phyloP scores from a whole-genome alignment of 495 filamentous ascomycete genomes.

The Immersiella caudata region DNA sequence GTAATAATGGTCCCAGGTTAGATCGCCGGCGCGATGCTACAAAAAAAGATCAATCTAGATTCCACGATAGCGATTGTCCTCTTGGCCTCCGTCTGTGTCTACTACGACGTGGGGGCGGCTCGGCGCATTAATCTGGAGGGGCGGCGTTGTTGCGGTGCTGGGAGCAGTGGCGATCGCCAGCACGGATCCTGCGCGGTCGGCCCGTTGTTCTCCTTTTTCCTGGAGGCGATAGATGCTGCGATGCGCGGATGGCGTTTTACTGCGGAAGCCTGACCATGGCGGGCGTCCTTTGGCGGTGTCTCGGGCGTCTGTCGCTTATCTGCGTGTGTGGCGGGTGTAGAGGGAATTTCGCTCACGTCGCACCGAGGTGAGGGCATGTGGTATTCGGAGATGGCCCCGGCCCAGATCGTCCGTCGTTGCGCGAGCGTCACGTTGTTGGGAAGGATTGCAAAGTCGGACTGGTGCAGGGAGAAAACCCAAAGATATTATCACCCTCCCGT shows the following conservation, averaged over 20 bases:
- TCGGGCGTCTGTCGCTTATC: constrained; percentile 18
- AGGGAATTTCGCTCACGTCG: constrained; percentile 15
- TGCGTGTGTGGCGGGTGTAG: background rate
- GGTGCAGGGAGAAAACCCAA: background rate
- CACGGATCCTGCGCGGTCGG: constrained; percentile 15
- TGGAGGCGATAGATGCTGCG: background rate
- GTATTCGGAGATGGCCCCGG: background rate
- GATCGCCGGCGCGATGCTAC: constrained; percentile 2
- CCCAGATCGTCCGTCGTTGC: background rate
- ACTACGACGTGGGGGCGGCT: constrained; percentile 16
- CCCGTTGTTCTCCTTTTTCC: constrained; percentile 9
- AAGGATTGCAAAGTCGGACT: background rate
- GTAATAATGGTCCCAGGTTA: background rate
- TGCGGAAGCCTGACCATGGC: background rate
- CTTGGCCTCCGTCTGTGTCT: background rate
- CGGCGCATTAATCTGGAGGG: constrained; percentile 10
- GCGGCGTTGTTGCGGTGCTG: constrained; percentile 2
- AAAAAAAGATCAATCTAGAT: constrained; percentile 11
- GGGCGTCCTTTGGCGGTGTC: background rate
- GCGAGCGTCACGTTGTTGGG: background rate
- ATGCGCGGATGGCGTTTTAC: constrained; percentile 8
- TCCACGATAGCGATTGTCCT: background rate
- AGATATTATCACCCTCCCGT: background rate
- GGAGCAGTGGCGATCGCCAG: constrained; percentile 3
- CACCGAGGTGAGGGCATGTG: constrained; percentile 2